Evolutionary conservation across 192 early-diverging fungal species (phyloP), one percentile per base, ranked within the genome.

Genomic region (Ambispora gerdemannii): DNA sequence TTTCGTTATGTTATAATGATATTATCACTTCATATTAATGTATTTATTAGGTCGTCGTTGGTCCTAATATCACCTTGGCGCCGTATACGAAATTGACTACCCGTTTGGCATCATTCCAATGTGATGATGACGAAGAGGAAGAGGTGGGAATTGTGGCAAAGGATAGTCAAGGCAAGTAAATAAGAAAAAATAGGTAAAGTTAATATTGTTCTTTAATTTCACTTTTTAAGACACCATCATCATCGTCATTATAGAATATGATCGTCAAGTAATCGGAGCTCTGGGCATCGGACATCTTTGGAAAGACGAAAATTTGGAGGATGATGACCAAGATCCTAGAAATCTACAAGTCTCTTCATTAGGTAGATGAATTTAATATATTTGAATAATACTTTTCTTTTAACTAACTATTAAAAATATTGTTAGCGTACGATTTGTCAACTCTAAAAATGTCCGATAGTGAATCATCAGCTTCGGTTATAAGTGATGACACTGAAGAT

Each of bases 41-140:
- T 15, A 43, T 43, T 43, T 43, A 30, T 43, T 38, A 86, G 77
- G 84, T 89, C 10, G 72, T 78, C 6, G 68, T 95, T 27, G 95
- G 95, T 2, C 90, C 93, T 20, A 82, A 91, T 60, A 80, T 87
- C 13, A 79, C 71, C 13, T 75, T 96, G 11, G 82, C 88, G 50
- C 73, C 81, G 43, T 88, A 89, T 63, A 86, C 91, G 3, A 82
- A 84, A 52, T 47, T 97, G 33, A 85, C 85, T 0, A 70, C 77
- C 33, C 71, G 79, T 70, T 71, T 72, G 2, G 58, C 75, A 34
- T 70, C 63, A 25, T 78, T 74, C 22, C 80, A 79, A 17, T 80
- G 82, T 20, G 73, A 73, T 59, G 78, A 80, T 52, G 80, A 73
- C 28, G 72, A 75, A 15, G 27, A 43, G 3, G 75, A 74, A 7